These are phyloP conservation scores for Phyllosticta ampelicida DNA, from an alignment of 2,329 filamentous ascomycete genomes.

Conservation along the genomic window DNA sequence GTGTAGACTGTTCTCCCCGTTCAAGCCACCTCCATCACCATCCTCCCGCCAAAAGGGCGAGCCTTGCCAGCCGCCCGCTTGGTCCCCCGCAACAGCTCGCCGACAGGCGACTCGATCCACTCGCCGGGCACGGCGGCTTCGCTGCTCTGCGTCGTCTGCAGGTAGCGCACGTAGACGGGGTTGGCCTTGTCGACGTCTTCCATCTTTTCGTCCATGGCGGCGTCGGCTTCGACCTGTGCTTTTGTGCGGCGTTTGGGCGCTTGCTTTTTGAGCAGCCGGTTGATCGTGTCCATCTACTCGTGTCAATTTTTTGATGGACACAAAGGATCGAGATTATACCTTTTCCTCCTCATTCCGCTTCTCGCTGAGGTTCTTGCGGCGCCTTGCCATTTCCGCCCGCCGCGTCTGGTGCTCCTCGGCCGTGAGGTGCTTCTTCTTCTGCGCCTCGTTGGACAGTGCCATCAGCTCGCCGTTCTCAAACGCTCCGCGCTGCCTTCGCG, in stretches of 20 bases:
- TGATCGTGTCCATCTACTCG: conserved; percentile 73
- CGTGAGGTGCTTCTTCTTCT: conserved; percentile 61
- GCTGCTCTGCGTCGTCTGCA: conserved; percentile 55
- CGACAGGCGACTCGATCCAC: conserved; percentile 53
- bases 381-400: conserved; percentile 61
- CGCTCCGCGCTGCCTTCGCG: conserved; percentile 54
- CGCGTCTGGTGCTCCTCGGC: conserved; percentile 65
- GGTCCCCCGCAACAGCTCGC: conserved; percentile 41
- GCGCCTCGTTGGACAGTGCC: conserved; percentile 53
- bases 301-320: neutral
- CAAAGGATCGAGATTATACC: conserved; percentile 31
- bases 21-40: conserved; percentile 10
- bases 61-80: neutral
- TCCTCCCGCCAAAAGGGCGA: neutral
- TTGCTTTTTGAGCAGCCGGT: conserved; percentile 79
- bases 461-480: conserved; percentile 40
- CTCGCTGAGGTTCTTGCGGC: conserved; percentile 63
- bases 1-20: neutral
- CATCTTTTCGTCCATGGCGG: conserved; percentile 36
- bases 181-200: conserved; percentile 40
- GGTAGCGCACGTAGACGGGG: conserved; percentile 58
- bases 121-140: conserved; percentile 56
- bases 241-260: conserved; percentile 54
- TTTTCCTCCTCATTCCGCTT: conserved; percentile 73
- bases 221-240: conserved; percentile 15